Base-by-base conservation (phyloP, 768 basidiomycete species). In the Clavaria fumosa region DNA sequence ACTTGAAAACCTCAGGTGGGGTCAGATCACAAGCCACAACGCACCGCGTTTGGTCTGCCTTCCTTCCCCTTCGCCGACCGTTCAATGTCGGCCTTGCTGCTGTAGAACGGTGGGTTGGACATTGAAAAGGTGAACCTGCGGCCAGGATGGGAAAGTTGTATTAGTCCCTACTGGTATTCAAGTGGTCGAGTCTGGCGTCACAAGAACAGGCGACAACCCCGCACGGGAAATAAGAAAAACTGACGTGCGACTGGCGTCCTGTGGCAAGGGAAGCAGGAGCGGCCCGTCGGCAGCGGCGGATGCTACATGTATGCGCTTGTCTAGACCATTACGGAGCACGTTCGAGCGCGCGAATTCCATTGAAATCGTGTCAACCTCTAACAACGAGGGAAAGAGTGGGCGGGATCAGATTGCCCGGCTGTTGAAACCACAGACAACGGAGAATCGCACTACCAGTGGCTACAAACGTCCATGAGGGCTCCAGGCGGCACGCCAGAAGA, bases 61-160 rank as follows among this genome's bases (percentile, higher is more conserved):
- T 71, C 70, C 48, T 97, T 96, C 4, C 59, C 57, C 14, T 66
- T 66, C 0, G 74, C 70, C 2, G 74, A 75, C 2, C 55, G 50
- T 0, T 49, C 45, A 5, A 89, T 67, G 41, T 97, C 93, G 21
- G 75, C 71, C 1, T 53, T 50, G 40, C 75, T 82, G n/a, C 62
- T 52, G 50, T 95, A 97, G 56, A 99, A 99, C 0, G 93, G 93
- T 0, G 93, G 93, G 53, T 97, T 99, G 58, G 91, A 96, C 75
- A 97, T 86, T 0, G 77, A 74, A 45, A 93, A 88, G 40, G 80
- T 72, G 48, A 76, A 73, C 3, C 70, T 75, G 37, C 7, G 7
- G 5, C 26, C n/a, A n/a, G n/a, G n/a, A n/a, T n/a, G n/a, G n/a
- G n/a, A n/a, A n/a, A n/a, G n/a, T n/a, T n/a, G n/a, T n/a, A n/a